Conservation (phyloP, 2,329 filamentous ascomycete species). For the Knufia petricola region DNA sequence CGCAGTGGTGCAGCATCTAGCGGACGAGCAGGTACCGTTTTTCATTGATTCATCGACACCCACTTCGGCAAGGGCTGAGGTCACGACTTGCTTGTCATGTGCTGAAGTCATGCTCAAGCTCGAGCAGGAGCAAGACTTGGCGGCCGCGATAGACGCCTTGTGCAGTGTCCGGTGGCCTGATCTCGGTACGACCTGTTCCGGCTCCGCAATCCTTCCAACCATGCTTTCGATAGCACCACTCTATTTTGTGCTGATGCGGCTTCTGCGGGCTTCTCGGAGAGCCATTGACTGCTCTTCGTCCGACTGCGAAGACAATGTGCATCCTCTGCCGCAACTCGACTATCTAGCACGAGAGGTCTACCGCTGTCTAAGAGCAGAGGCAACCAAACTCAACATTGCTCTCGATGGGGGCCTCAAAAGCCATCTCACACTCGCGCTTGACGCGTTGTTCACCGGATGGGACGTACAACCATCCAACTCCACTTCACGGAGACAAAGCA, state of each 20-base stretch:
- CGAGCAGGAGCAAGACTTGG: slow-evolving; percentile 28
- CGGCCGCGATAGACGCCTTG: slow-evolving; percentile 28
- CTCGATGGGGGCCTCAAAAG: slow-evolving; percentile 19
- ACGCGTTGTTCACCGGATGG: slow-evolving; percentile 13
- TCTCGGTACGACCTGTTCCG: slow-evolving; percentile 15
- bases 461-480: neutral
- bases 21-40: slow-evolving; percentile 25
- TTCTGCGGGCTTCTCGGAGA: slow-evolving; percentile 8
- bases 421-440: slow-evolving; percentile 15
- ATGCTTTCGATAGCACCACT: slow-evolving; percentile 16
- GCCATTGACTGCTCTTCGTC: neutral
- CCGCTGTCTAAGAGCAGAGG: slow-evolving; percentile 20
- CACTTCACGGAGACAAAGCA: slow-evolving; percentile 24
- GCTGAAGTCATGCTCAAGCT: slow-evolving; percentile 49
- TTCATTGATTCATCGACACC: slow-evolving; percentile 48
- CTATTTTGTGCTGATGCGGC: slow-evolving; percentile 17
- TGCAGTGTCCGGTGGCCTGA: slow-evolving; percentile 13
- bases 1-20: slow-evolving; percentile 1
- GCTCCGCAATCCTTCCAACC: slow-evolving; percentile 24
- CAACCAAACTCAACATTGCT: slow-evolving; percentile 12
- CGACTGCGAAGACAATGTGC: slow-evolving; percentile 1
- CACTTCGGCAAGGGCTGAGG: slow-evolving; percentile 40
- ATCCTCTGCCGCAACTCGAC: slow-evolving; percentile 7
- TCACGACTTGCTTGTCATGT: slow-evolving; percentile 48
- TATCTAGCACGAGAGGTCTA: slow-evolving; percentile 20